Evolutionary conservation across 148 eudicot genomes (phyloP).

Genomic region (Oxyria digyna): DNA sequence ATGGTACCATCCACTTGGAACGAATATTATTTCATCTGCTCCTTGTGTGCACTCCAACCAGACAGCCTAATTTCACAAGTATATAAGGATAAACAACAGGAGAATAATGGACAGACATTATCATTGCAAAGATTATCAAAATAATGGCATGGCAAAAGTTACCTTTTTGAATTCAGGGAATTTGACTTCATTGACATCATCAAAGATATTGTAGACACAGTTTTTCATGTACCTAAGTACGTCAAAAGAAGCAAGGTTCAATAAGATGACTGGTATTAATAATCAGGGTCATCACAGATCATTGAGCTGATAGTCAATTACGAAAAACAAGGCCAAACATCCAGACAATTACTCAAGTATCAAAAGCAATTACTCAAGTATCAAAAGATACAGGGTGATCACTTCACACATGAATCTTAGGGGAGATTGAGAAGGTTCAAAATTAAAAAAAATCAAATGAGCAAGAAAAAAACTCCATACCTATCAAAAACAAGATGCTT

Average conservation of each 20-base stretch:
- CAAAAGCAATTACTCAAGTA: no score
- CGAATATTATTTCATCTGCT: slow-evolving; percentile 72
- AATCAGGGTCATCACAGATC: not conserved
- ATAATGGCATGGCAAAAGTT: slow-evolving; percentile 8
- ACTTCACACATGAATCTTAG: not conserved
- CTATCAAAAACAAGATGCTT: slow-evolving; percentile 79
- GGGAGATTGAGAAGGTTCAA: not conserved
- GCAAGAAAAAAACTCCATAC: slow-evolving; percentile 19
- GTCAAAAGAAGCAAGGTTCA: not conserved
- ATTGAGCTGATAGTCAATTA: not conserved
- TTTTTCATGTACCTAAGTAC: slow-evolving; percentile 59
- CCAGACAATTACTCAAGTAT: not conserved
- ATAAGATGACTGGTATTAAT: not conserved
- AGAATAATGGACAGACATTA: not conserved
- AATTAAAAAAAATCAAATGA: not conserved
- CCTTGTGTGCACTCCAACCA: slow-evolving; percentile 88
- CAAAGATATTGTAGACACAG: slow-evolving; percentile 71
- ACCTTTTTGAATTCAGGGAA: slow-evolving; percentile 76
- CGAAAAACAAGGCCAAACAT: not conserved
- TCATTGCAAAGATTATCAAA: not conserved
- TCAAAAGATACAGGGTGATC: no score
- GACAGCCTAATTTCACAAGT: slow-evolving; percentile 43
- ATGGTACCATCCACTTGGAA: slow-evolving; percentile 99
- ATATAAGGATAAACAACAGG: slow-evolving; percentile 1
- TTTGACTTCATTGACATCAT: slow-evolving; percentile 48